These are phyloP conservation scores for Clarkia xantiana DNA, from an alignment of 345 rosid genomes.

Conservation along the genomic window DNA sequence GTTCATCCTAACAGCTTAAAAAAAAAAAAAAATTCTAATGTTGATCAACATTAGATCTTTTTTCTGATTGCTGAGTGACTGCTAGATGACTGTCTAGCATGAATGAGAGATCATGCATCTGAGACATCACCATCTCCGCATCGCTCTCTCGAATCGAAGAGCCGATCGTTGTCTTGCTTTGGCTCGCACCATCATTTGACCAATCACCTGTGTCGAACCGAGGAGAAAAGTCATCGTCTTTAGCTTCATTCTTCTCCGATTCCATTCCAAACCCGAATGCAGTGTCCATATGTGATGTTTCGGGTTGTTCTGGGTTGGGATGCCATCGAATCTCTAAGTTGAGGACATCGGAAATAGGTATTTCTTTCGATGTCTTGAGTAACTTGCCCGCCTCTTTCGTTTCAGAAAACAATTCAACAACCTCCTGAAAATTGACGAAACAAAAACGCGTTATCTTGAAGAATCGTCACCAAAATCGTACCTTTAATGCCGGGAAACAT, in stretches of 20 bases:
- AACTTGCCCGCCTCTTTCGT: conserved; percentile 27
- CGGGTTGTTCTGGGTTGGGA: conserved; percentile 20
- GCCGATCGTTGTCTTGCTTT: conserved; percentile 5
- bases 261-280: conserved; percentile 3
- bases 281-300: conserved; percentile 13
- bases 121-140: conserved; percentile 44
- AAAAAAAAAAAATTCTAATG: too few species aligned
- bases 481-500: too few species aligned
- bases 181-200: background rate
- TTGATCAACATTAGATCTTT: background rate
- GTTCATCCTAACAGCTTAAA: too few species aligned
- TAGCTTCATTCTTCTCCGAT: background rate
- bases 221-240: conserved; percentile 2
- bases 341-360: conserved; percentile 43
- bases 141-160: conserved; percentile 21
- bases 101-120: conserved; percentile 86
- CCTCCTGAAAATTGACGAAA: conserved; percentile 38
- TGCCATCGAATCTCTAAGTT: conserved; percentile 66
- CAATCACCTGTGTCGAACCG: conserved; percentile 4
- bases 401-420: conserved; percentile 29
- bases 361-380: conserved; percentile 13
- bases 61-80: conserved; percentile 15
- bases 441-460: too few species aligned
- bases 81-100: conserved; percentile 60
- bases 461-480: too few species aligned